A percentile compares a stretch with the other conserved stretches of the same genome.
These are phyloP conservation scores for Abelmoschus esculentus DNA, from an alignment of 345 rosid species.

Conservation along the genomic window DNA sequence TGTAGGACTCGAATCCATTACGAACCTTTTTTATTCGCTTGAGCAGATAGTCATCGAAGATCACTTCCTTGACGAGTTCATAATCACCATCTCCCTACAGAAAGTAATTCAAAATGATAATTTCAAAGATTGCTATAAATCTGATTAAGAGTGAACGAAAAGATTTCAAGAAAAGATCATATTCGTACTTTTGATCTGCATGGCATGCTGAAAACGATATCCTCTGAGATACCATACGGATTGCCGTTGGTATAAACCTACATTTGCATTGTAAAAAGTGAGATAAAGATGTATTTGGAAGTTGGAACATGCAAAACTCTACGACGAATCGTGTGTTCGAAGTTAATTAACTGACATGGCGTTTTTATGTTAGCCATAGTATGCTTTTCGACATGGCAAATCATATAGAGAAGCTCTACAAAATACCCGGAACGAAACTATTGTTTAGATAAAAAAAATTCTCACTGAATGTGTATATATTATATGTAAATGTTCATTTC, in stretches of 20 bases:
- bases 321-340: background rate
- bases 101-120: background rate
- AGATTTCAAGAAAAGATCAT: background rate
- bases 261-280: conserved; percentile 5
- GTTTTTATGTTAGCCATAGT: background rate
- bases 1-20: background rate
- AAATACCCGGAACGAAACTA: background rate
- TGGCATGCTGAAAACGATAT: conserved; percentile 94
- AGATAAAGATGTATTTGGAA: background rate
- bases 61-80: conserved; percentile 80
- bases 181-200: conserved; percentile 78
- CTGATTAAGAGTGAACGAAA: background rate
- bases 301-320: background rate
- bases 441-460: background rate
- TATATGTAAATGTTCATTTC: background rate
- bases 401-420: background rate
- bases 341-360: background rate
- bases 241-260: conserved; percentile 88
- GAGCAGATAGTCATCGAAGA: conserved; percentile 73
- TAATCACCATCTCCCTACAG: conserved; percentile 93
- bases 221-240: conserved; percentile 84
- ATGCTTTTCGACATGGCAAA: background rate
- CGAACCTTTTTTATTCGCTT: conserved; percentile 73
- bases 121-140: background rate
- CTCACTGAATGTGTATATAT: background rate